phyloP scores from a whole-genome alignment of 202 grass and related monocot genomes.

The Setaria viridis region DNA sequence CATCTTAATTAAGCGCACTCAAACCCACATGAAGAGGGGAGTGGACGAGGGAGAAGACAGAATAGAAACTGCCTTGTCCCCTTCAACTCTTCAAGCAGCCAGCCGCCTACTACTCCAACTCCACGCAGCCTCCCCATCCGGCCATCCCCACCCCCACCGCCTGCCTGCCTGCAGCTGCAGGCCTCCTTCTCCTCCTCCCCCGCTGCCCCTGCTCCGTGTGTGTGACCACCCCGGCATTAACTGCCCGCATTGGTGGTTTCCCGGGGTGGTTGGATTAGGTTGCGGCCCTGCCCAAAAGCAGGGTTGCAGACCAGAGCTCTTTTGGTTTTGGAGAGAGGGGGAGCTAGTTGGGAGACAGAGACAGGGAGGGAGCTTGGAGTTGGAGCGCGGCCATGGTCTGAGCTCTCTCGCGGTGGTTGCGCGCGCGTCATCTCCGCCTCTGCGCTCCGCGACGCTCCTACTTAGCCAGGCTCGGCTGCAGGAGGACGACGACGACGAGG shows the following conservation, averaged over 20 bases:
- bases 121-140: not conserved
- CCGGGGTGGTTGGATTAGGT: slow-evolving; percentile 60
- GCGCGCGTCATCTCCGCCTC: not conserved
- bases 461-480: too few relatives aligned
- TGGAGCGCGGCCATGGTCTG: not conserved
- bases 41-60: slow-evolving; percentile 44
- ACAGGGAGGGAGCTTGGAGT: not conserved
- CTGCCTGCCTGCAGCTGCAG: not conserved
- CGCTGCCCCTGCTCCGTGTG: not conserved
- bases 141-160: not conserved
- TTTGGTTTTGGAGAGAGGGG: slow-evolving; percentile 19
- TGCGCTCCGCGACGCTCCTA: not conserved
- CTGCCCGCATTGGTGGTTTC: slow-evolving; percentile 57
- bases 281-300: slow-evolving; percentile 26
- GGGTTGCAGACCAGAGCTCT: not conserved
- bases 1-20: slow-evolving; percentile 25
- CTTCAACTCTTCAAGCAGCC: slow-evolving; percentile 24
- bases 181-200: not conserved
- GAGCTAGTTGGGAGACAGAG: slow-evolving; percentile 4
- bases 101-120: not conserved
- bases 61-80: slow-evolving; percentile 59
- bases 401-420: slow-evolving; percentile 1
- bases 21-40: slow-evolving; percentile 18
- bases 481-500: not conserved
- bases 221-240: slow-evolving; percentile 52